phyloP scores from a whole-genome alignment of 805 yeast species.

The Barnettozyma sp. region DNA sequence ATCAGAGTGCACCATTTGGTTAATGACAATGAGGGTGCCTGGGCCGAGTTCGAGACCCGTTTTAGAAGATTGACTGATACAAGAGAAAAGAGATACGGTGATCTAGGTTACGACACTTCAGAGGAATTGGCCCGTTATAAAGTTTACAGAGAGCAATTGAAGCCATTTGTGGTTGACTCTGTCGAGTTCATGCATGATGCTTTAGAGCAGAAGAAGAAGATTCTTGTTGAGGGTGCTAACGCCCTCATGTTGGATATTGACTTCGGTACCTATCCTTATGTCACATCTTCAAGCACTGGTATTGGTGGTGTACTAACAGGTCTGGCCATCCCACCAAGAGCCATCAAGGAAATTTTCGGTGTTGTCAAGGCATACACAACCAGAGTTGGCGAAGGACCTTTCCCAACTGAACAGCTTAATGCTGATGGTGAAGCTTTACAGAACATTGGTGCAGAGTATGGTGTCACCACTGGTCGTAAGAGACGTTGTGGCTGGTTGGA shows the following conservation, averaged over 20 bases:
- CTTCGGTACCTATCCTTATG: constrained; percentile 97
- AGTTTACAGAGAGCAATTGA: constrained; percentile 60
- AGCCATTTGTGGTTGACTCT: constrained; percentile 92
- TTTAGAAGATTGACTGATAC: constrained; percentile 73
- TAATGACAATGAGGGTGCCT: constrained; percentile 80
- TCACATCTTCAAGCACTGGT: constrained; percentile 91
- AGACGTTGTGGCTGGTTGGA: constrained; percentile 99
- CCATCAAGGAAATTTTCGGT: constrained; percentile 78
- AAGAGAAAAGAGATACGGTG: constrained; percentile 87
- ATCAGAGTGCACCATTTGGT: constrained; percentile 94
- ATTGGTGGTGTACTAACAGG: constrained; percentile 98
- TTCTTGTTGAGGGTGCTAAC: constrained; percentile 95
- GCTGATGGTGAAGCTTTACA: constrained; percentile 82
- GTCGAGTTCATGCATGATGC: constrained; percentile 80
- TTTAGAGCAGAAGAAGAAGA: constrained; percentile 68
- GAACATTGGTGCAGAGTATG: constrained; percentile 88
- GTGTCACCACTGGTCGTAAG: constrained; percentile 98
- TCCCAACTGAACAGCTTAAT: constrained; percentile 96
- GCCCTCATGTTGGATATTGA: constrained; percentile 97
- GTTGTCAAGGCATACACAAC: constrained; percentile 98
- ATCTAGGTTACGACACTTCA: constrained; percentile 79
- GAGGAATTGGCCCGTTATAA: constrained; percentile 75
- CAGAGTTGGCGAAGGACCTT: constrained; percentile 98
- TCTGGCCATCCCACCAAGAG: constrained; percentile 88
- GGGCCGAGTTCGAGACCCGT: constrained; percentile 82